Percentiles rank a stretch among this genome's conserved stretches.
These are phyloP conservation scores for Xylaria curta DNA, from an alignment of 495 filamentous ascomycete genomes.

Conservation along the genomic window DNA sequence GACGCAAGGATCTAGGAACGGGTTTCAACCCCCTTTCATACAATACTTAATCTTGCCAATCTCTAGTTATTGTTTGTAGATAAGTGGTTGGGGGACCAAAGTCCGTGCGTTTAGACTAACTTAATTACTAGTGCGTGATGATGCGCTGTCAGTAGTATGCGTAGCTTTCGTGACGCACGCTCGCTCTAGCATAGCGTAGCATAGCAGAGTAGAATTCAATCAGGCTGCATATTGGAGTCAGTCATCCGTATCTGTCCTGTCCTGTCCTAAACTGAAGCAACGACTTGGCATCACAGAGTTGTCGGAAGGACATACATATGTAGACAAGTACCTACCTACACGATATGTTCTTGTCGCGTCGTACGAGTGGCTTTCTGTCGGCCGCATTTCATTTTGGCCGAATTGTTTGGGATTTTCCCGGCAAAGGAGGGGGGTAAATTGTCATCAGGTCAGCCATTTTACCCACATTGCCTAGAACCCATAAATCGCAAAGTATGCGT, in stretches of 20 bases:
- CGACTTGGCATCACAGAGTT: neutral
- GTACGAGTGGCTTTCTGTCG: slow-evolving; percentile 23
- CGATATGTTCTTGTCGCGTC: slow-evolving; percentile 2
- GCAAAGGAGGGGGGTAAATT: slow-evolving; percentile 20
- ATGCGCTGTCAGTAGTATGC: slow-evolving; percentile 2
- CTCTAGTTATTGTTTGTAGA: neutral
- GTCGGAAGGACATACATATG: neutral
- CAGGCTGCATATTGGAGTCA: neutral
- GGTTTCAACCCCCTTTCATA: slow-evolving; percentile 15
- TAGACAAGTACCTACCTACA: neutral
- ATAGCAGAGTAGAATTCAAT: neutral
- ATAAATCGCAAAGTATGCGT: neutral
- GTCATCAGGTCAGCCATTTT: slow-evolving; percentile 22
- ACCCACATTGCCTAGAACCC: slow-evolving; percentile 22
- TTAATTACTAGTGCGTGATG: neutral
- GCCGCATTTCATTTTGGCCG: slow-evolving; percentile 27
- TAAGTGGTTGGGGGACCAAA: neutral
- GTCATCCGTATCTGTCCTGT: neutral
- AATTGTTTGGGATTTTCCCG: slow-evolving; percentile 28
- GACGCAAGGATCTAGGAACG: slow-evolving; percentile 17
- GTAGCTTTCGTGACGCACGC: neutral
- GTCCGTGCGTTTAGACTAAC: neutral
- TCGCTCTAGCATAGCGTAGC: neutral
- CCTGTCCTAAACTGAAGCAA: neutral
- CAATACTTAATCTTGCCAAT: neutral